Evolutionary conservation across 345 rosid genomes (phyloP).

Genomic region (Schrenkiella parvula): DNA sequence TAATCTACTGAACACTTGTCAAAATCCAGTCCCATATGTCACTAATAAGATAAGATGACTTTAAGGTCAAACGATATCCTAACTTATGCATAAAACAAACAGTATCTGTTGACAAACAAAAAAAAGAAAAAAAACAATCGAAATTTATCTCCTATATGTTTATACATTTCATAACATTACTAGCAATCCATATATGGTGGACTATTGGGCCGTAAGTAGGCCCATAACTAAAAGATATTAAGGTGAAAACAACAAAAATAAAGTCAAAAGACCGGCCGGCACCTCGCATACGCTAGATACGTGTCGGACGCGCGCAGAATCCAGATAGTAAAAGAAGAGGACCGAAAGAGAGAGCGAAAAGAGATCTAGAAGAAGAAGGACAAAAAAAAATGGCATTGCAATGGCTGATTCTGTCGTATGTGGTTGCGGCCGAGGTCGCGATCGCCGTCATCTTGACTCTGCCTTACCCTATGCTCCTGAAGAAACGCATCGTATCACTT

Average conservation of each 20-base stretch:
- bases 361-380: constrained; percentile 23
- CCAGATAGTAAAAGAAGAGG: constrained; percentile 16
- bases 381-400: constrained; percentile 65
- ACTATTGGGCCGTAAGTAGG: constrained; percentile 11
- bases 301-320: constrained; percentile 13
- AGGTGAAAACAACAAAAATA: not conserved
- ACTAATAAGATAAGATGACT: not conserved
- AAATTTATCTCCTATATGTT: too few species aligned
- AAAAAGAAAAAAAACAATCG: too few species aligned
- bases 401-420: constrained; percentile 75
- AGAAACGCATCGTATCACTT: constrained; percentile 60
- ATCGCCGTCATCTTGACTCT: constrained; percentile 56
- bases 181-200: not conserved
- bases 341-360: not conserved
- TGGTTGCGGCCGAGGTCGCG: constrained; percentile 72
- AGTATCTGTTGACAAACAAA: too few species aligned
- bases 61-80: not conserved
- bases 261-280: not conserved
- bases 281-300: constrained; percentile 12
- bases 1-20: not conserved
- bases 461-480: constrained; percentile 71
- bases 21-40: not conserved
- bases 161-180: too few species aligned
- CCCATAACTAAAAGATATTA: not conserved
- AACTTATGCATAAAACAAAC: not conserved